Base-by-base conservation (phyloP, 495 filamentous ascomycete species). In the Podospora pseudoanserina region DNA sequence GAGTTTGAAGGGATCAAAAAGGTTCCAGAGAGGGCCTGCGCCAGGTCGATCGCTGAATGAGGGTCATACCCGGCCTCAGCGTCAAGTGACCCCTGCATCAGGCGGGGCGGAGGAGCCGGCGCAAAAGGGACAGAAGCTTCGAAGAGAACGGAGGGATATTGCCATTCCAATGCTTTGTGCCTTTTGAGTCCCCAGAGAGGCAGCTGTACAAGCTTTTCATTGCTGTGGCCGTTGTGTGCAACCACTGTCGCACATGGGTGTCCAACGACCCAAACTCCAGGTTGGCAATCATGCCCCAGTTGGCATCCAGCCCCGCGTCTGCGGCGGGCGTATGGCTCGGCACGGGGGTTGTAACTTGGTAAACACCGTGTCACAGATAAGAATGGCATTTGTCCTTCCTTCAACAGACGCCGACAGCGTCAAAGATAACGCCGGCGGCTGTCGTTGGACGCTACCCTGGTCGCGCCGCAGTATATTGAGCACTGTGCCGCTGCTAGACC, bases 21-120 rank as follows among this genome's bases (percentile, higher is more conserved):
- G 55, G 55, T 58, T 58, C n/a, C 23, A 4, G 55, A 26, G n/a
- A 58, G 55, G 55, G 55, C 55, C 61, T 20, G 61, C 28, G n/a
- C 30, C 39, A 20, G 61, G 61, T 32, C 30, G 30, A 49, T 39
- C 23, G 19, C 61, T 23, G 61, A 34, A 32, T 49, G 39, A 26
- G 34, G 61, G 39, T 53, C 63, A 56, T 65, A 56, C 44, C 63
- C 63, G 63, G 20, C 63, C 20, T 56, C 34, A 19, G 34, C 63
- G 11, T 65, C 26, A 34, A 65, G 23, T n/a, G 63, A 28, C 34
- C 63, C 63, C 63, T 65, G 63, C 63, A 65, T 65, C 34, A 23
- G 63, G 63, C 39, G 63, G 23, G 63, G 44, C 20, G 63, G 54
- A 54, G 44, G 3, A 49, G 39, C 39, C 39, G 39, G 26, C 39